Conservation (phyloP, 345 rosid genomes). For the Mangifera indica region DNA sequence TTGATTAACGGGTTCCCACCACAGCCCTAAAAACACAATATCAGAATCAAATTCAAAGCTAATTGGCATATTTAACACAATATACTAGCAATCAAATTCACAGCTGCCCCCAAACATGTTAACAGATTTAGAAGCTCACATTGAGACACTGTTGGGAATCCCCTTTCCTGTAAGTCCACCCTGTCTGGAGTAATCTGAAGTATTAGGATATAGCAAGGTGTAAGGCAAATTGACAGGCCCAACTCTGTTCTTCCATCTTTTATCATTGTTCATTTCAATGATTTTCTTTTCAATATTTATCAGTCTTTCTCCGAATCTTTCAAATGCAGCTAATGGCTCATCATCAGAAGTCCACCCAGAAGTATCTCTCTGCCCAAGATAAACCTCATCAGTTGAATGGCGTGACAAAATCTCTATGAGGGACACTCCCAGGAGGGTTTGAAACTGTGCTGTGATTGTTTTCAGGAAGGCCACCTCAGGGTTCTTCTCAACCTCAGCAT, state of each 20-base stretch:
- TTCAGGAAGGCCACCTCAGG: conserved; percentile 65
- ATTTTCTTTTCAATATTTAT: conserved; percentile 59
- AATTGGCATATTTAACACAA: neutral
- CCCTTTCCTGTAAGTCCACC: conserved; percentile 85
- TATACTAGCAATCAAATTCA: neutral
- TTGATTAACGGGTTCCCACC: too few species aligned
- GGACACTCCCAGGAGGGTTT: conserved; percentile 81
- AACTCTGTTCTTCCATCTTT: conserved; percentile 59
- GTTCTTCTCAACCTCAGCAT: conserved; percentile 50
- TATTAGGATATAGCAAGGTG: conserved; percentile 70
- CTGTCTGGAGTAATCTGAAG: conserved; percentile 53
- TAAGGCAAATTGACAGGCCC: conserved; percentile 85
- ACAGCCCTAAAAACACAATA: too few species aligned
- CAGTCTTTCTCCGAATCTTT: conserved; percentile 53
- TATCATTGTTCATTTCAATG: conserved; percentile 55
- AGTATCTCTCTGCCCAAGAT: conserved; percentile 81
- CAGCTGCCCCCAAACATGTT: neutral
- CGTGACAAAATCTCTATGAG: conserved; percentile 77
- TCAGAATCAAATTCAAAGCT: neutral
- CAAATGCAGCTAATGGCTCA: conserved; percentile 64
- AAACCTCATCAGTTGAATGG: conserved; percentile 82
- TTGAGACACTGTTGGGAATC: conserved; percentile 88
- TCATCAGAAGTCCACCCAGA: conserved; percentile 70
- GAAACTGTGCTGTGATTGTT: conserved; percentile 87
- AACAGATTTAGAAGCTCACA: conserved; percentile 26